These are phyloP conservation scores for Beauveria rudraprayagi DNA, from an alignment of 2,329 filamentous ascomycete genomes.

Conservation along the genomic window DNA sequence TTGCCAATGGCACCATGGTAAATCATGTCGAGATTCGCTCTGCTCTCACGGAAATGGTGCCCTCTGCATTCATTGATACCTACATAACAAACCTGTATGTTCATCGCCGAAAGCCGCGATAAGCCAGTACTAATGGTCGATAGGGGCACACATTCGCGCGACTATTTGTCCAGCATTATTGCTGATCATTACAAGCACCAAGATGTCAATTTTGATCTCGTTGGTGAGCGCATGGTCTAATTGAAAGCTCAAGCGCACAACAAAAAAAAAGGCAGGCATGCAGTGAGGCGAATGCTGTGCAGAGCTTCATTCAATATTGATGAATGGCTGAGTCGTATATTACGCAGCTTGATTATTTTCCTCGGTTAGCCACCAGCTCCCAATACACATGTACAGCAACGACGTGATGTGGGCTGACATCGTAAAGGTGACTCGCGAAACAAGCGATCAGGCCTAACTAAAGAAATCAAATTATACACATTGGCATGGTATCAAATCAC, in stretches of 20 bases:
- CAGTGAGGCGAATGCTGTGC: background rate
- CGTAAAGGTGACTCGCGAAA: too few species aligned
- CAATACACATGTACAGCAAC: too few species aligned
- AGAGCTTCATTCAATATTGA: background rate
- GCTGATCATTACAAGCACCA: constrained; percentile 69
- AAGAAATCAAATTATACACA: too few species aligned
- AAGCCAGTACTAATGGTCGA: constrained; percentile 4
- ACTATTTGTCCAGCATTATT: constrained; percentile 65
- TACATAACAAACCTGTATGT: constrained; percentile 72
- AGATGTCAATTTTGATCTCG: constrained; percentile 55
- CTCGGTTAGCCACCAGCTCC: too few species aligned
- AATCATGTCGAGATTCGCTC: constrained; percentile 70
- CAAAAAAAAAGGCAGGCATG: too few species aligned
- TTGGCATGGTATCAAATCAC: too few species aligned
- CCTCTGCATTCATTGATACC: constrained; percentile 65
- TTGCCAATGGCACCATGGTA: constrained; percentile 71
- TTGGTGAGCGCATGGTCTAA: constrained; percentile 17
- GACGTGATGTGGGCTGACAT: too few species aligned
- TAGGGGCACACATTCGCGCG: constrained; percentile 60
- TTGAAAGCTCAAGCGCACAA: background rate
- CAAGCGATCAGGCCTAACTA: too few species aligned
- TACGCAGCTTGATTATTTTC: too few species aligned
- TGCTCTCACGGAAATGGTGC: constrained; percentile 75
- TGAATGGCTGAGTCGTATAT: background rate
- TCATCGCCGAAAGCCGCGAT: background rate